phyloP scores from a whole-genome alignment of 306 rosid genomes.

The Cucumis cinereus region DNA sequence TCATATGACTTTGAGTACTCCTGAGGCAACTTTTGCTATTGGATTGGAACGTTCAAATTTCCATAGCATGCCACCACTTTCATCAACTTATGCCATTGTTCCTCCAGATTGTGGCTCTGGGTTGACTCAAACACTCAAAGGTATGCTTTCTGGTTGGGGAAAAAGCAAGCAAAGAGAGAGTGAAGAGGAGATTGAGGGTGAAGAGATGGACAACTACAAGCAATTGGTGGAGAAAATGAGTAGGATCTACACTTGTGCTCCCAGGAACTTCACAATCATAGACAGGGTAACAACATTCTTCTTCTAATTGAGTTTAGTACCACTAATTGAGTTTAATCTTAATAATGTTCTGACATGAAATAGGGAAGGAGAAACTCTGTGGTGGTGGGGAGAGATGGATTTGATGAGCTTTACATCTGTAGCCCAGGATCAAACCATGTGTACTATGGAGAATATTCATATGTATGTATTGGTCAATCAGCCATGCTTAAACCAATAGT shows the following conservation, averaged over 20 bases:
- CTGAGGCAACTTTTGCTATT: constrained; percentile 76
- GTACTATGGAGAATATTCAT: constrained; percentile 44
- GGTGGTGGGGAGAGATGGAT: constrained; percentile 53
- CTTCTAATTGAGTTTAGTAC: neutral
- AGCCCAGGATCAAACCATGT: constrained; percentile 69
- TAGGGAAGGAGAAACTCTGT: constrained; percentile 95
- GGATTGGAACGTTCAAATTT: constrained; percentile 66
- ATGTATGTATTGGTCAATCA: constrained; percentile 56
- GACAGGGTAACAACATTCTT: constrained; percentile 46
- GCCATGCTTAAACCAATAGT: constrained; percentile 53
- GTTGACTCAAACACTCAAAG: constrained; percentile 19
- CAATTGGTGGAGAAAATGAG: constrained; percentile 43
- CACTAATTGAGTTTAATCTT: neutral
- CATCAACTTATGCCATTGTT: constrained; percentile 31
- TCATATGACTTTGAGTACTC: constrained; percentile 76
- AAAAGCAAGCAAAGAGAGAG: constrained; percentile 12
- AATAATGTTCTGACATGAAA: neutral
- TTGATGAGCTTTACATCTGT: constrained; percentile 57
- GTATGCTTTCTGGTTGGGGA: constrained; percentile 24
- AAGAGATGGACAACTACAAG: constrained; percentile 57
- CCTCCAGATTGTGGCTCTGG: constrained; percentile 34
- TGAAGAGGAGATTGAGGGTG: constrained; percentile 24
- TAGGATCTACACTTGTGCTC: constrained; percentile 53
- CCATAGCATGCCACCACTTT: constrained; percentile 30
- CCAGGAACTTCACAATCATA: constrained; percentile 52